phyloP scores from a whole-genome alignment of 108 stramenopile genomes.

The Nitzschia sp. region DNA sequence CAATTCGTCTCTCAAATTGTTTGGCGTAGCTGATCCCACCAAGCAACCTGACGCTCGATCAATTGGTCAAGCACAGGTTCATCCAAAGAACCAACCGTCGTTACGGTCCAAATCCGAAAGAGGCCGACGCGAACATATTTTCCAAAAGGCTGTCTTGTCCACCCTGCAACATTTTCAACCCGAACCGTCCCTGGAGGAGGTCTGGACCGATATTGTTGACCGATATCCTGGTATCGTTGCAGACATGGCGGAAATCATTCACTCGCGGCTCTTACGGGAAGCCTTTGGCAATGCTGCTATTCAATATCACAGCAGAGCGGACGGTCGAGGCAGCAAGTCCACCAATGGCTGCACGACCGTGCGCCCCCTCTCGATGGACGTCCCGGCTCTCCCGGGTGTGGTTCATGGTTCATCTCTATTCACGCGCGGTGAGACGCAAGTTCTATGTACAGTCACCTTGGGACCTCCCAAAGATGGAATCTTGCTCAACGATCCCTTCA shows the following conservation, averaged over 20 bases:
- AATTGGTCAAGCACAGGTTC: constrained; percentile 5
- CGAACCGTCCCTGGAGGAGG: not conserved
- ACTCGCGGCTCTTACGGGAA: constrained; percentile 45
- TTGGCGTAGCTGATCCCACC: not conserved
- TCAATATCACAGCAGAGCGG: constrained; percentile 45
- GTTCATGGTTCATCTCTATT: constrained; percentile 87
- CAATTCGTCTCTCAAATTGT: constrained; percentile 1
- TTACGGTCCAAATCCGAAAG: constrained; percentile 33
- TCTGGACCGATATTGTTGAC: not conserved
- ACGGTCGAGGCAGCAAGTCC: constrained; percentile 41
- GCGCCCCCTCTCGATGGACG: constrained; percentile 28
- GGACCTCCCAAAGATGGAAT: constrained; percentile 65
- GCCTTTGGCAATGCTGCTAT: constrained; percentile 40
- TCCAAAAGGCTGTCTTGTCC: constrained; percentile 29
- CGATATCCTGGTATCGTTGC: constrained; percentile 1
- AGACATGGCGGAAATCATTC: constrained; percentile 36
- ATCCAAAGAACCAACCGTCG: constrained; percentile 14
- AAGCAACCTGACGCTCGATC: not conserved
- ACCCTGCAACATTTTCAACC: constrained; percentile 18
- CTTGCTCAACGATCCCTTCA: constrained; percentile 45
- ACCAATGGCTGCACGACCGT: constrained; percentile 32
- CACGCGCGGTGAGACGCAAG: constrained; percentile 84
- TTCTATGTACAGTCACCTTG: constrained; percentile 71
- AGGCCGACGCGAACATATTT: constrained; percentile 36
- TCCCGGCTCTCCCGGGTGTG: constrained; percentile 38